These are phyloP conservation scores for Ceraceosorus guamensis DNA, from an alignment of 1,284 basidiomycete genomes.

Conservation along the genomic window DNA sequence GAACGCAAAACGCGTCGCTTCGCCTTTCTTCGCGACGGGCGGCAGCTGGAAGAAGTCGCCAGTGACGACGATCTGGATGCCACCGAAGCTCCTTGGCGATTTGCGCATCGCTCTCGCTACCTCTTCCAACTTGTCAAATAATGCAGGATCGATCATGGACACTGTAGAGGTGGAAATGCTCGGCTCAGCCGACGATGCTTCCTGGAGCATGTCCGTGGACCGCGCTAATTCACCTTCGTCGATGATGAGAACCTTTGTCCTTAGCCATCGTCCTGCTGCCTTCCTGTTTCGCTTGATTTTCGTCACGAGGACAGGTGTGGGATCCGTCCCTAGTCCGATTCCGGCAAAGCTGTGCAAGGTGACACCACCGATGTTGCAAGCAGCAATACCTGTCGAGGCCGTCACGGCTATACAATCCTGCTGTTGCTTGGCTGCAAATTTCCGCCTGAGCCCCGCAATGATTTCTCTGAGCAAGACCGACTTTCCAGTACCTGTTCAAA, in stretches of 20 bases:
- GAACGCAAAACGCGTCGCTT: slow-evolving; percentile 54
- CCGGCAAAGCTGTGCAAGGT: slow-evolving; percentile 89
- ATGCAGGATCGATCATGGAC: slow-evolving; percentile 89
- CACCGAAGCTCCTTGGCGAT: slow-evolving; percentile 68
- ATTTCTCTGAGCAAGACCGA: slow-evolving; percentile 87
- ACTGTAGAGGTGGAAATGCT: slow-evolving; percentile 7
- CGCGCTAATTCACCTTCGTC: slow-evolving; percentile 68
- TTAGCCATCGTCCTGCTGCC: slow-evolving; percentile 61
- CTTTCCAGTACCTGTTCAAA: slow-evolving; percentile 73
- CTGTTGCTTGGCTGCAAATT: slow-evolving; percentile 49
- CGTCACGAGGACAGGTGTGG: slow-evolving; percentile 57
- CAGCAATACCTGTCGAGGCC: slow-evolving; percentile 83
- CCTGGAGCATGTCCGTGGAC: not conserved
- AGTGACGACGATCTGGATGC: slow-evolving; percentile 84
- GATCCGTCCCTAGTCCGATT: slow-evolving; percentile 73
- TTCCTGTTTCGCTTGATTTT: slow-evolving; percentile 69
- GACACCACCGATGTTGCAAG: slow-evolving; percentile 81
- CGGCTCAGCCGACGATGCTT: not conserved
- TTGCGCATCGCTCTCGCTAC: slow-evolving; percentile 63
- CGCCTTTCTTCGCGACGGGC: slow-evolving; percentile 61
- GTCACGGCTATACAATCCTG: slow-evolving; percentile 69
- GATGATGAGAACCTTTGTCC: slow-evolving; percentile 76
- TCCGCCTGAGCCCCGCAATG: slow-evolving; percentile 60
- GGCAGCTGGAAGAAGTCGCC: slow-evolving; percentile 97
- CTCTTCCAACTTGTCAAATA: slow-evolving; percentile 79